Evolutionary conservation across 2,329 filamentous ascomycete species (phyloP), one percentile per base, ranked within the genome.

Genomic region (Diaporthe destruens): DNA sequence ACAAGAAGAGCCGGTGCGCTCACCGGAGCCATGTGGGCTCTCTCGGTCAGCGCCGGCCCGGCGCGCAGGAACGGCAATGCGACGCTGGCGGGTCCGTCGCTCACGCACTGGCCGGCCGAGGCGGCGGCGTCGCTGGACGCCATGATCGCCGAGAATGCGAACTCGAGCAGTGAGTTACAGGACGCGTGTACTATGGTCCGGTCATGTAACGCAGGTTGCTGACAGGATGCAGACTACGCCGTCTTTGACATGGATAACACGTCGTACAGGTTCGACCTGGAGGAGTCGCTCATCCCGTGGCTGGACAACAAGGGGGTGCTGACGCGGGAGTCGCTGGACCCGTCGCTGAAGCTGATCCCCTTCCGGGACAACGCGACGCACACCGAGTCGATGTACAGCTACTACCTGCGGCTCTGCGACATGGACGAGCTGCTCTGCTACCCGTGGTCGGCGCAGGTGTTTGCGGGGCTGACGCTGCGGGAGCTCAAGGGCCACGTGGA

Each of bases 201-300:
- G 12, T 16, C 6, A 7, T 18, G 5, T 18, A 14, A 4, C 11
- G 56, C 56, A 44, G 23, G 8, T 8, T 44, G 39, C 18, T 44
- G 16, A 61, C 39, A n/a, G 23, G 29, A 12, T 12, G 16, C 16
- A 61, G 57, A 79, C 67, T 84, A 82, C 56, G 82, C 83, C 16
- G 79, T 82, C 32, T 84, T 84, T 57, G 82, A 85, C 77, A 85
- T 85, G 84, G 84, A 85, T 79, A 85, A 85, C 77, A 85, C 84
- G 3, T 81, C 80, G 74, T 85, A 81, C 49, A 80, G 79, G 63
- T 84, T 78, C 66, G 84, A 85, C 67, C 75, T 85, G 14, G 83
- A 85, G 71, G 84, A 85, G 76, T 84, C 82, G 2, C 77, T 85
- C 67, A 77, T 85, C 68, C 83, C 84, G 2, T 85, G 77, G 55